Conservation (phyloP, 257 asterid genomes). For the Salvia miltiorrhiza region DNA sequence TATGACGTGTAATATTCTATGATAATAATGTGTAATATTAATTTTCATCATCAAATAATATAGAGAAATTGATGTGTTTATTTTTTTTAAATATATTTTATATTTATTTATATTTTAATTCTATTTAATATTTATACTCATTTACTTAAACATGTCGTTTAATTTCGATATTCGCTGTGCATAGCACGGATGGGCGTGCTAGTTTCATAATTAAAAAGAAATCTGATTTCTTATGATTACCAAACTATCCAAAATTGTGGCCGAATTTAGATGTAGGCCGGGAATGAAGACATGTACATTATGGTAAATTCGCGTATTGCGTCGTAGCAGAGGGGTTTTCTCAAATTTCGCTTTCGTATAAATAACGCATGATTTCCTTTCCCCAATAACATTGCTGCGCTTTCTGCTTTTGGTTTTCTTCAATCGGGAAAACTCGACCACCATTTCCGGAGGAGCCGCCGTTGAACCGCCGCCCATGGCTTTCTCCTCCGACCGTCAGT, state of each 20-base stretch:
- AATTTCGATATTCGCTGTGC: too few relatives aligned
- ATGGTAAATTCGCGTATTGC: background rate
- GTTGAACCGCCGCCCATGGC: constrained; percentile 27
- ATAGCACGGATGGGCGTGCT: too few relatives aligned
- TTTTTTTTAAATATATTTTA: too few relatives aligned
- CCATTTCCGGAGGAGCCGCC: constrained; percentile 29
- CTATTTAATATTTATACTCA: too few relatives aligned
- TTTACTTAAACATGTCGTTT: too few relatives aligned
- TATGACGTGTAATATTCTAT: too few relatives aligned
- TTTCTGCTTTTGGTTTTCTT: constrained; percentile 9
- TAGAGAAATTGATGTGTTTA: too few relatives aligned
- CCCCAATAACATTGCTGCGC: constrained; percentile 27
- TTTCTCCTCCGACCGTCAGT: constrained; percentile 58
- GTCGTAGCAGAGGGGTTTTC: background rate
- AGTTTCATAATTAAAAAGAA: too few relatives aligned
- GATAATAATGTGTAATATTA: too few relatives aligned
- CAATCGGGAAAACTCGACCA: background rate
- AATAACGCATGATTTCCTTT: constrained; percentile 10
- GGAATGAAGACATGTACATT: background rate
- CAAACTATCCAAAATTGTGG: background rate
- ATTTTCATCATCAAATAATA: too few relatives aligned
- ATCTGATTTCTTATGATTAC: background rate
- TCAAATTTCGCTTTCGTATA: constrained; percentile 16
- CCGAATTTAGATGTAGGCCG: background rate
- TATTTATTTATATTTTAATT: too few relatives aligned